These are phyloP conservation scores for Nicotiana paniculata DNA, from an alignment of 257 asterid species.

Conservation along the genomic window DNA sequence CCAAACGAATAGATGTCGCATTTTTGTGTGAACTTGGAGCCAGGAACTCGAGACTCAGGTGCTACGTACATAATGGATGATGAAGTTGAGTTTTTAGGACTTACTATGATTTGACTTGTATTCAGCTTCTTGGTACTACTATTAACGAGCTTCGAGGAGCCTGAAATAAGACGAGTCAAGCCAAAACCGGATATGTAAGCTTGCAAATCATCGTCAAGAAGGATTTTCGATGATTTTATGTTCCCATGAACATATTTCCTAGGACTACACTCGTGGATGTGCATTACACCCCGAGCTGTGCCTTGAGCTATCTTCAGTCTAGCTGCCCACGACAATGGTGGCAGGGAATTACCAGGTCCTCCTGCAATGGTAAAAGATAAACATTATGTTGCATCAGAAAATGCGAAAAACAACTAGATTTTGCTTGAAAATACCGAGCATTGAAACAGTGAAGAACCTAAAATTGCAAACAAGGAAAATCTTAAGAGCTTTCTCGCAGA, in stretches of 20 bases:
- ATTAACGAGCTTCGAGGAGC: constrained; percentile 32
- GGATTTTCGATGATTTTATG: constrained; percentile 74
- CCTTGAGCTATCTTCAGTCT: constrained; percentile 68
- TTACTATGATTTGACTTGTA: constrained; percentile 17
- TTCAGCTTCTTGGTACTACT: constrained; percentile 33
- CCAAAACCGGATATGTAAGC: constrained; percentile 84
- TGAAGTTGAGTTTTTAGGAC: constrained; percentile 27
- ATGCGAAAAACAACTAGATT: neutral
- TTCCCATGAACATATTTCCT: constrained; percentile 66
- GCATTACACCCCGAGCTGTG: constrained; percentile 51
- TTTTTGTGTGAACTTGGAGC: constrained; percentile 57
- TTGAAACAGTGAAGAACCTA: neutral
- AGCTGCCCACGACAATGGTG: constrained; percentile 62
- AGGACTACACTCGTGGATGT: constrained; percentile 89
- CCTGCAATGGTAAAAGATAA: constrained; percentile 32
- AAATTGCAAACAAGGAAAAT: neutral
- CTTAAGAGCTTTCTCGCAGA: no score
- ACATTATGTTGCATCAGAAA: neutral
- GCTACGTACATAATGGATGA: constrained; percentile 37
- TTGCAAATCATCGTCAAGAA: constrained; percentile 73
- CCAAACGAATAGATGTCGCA: constrained; percentile 85
- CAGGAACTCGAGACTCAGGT: constrained; percentile 53
- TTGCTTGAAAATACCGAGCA: no score
- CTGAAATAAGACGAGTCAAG: constrained; percentile 50
- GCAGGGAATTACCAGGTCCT: constrained; percentile 50